Conservation (phyloP, 2,329 filamentous ascomycete species). For the Aphanoascus verrucosus region DNA sequence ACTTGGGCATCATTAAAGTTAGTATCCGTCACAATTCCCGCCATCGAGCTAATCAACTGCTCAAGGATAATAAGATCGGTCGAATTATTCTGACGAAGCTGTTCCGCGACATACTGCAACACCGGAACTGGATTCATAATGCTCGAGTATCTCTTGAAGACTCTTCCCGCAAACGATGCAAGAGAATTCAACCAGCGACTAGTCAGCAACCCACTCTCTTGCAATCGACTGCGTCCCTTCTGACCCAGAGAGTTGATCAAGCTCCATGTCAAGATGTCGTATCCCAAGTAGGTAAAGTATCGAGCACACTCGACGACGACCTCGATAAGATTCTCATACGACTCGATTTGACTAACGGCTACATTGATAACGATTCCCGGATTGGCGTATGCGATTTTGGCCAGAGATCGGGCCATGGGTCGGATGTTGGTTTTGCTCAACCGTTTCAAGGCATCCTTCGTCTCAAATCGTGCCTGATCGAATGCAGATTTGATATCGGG, state of each 20-base stretch:
- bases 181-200: slow-evolving; percentile 87
- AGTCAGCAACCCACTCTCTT: slow-evolving; percentile 61
- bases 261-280: slow-evolving; percentile 89
- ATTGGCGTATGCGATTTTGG: slow-evolving; percentile 83
- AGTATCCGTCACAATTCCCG: slow-evolving; percentile 74
- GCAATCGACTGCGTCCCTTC: slow-evolving; percentile 47
- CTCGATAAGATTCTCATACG: slow-evolving; percentile 89
- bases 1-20: slow-evolving; percentile 85
- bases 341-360: slow-evolving; percentile 80
- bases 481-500: slow-evolving; percentile 73
- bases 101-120: slow-evolving; percentile 77
- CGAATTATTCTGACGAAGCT: slow-evolving; percentile 70
- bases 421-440: slow-evolving; percentile 78
- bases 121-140: slow-evolving; percentile 75
- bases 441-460: slow-evolving; percentile 75
- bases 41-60: slow-evolving; percentile 85
- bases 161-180: slow-evolving; percentile 79
- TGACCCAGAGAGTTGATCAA: slow-evolving; percentile 61
- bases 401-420: slow-evolving; percentile 75
- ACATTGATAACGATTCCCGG: slow-evolving; percentile 86
- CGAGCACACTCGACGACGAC: slow-evolving; percentile 88
- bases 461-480: slow-evolving; percentile 63
- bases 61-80: slow-evolving; percentile 86
- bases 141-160: slow-evolving; percentile 68
- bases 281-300: slow-evolving; percentile 85